Percentiles rank a stretch among this genome's conserved stretches.
phyloP scores from a whole-genome alignment of 1,284 basidiomycete species.

The Salmacisia buchloeana region DNA sequence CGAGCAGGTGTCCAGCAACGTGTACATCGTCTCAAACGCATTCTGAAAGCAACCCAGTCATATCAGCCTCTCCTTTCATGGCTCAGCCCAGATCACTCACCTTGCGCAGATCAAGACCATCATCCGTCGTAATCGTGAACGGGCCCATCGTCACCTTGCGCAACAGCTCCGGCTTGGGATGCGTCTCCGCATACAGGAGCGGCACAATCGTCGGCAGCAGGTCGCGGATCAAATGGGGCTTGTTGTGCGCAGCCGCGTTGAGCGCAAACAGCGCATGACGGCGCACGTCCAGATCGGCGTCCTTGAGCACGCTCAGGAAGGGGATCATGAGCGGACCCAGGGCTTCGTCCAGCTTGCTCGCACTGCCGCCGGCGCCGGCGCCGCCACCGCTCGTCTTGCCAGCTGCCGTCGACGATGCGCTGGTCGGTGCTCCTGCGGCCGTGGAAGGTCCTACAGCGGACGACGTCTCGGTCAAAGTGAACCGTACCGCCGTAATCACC shows the following conservation, averaged over 20 bases:
- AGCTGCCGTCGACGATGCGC: neutral
- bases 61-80: neutral
- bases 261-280: slow-evolving; percentile 61
- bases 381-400: neutral
- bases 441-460: slow-evolving; percentile 58
- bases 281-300: slow-evolving; percentile 59
- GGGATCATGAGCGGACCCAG: slow-evolving; percentile 79
- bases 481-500: slow-evolving; percentile 86
- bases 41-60: slow-evolving; percentile 56
- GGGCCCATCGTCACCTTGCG: slow-evolving; percentile 91
- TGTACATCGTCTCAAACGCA: slow-evolving; percentile 95
- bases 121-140: slow-evolving; percentile 90
- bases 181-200: slow-evolving; percentile 73
- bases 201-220: slow-evolving; percentile 73
- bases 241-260: slow-evolving; percentile 89
- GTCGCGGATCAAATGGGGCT: slow-evolving; percentile 82
- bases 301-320: slow-evolving; percentile 80
- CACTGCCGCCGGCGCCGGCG: neutral
- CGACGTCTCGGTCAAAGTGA: slow-evolving; percentile 84
- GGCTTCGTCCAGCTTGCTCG: slow-evolving; percentile 62
- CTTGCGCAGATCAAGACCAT: slow-evolving; percentile 76
- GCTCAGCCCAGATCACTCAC: slow-evolving; percentile 10
- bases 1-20: slow-evolving; percentile 83
- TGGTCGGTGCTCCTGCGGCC: neutral
- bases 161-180: slow-evolving; percentile 60